Base-by-base conservation (phyloP, 164 flowering plant species). In the Dillenia suffruticosa region DNA sequence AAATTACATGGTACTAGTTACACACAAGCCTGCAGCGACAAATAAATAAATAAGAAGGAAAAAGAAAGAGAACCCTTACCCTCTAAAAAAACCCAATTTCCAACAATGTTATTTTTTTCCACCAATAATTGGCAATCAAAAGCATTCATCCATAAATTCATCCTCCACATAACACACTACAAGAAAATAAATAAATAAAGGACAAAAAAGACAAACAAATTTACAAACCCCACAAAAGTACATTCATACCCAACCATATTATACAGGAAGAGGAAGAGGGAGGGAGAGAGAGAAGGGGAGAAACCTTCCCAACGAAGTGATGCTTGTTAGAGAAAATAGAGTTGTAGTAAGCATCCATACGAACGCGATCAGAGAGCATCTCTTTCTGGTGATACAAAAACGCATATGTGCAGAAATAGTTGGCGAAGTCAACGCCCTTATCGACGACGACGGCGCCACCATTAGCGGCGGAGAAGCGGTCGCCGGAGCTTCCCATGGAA, bases 371-470 rank as follows among this genome's bases (percentile, higher is more conserved):
- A 54, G 82, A 91, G 54, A 94, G 89, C 99, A 94, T 94, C 67
- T 94, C 96, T 66, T 94, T 94, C 84, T 94, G 99, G 81, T 94
- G 99, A 69, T 89, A 94, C 53, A 94, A 90, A 48, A 81, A 94
- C 17, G 84, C 73, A 68, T 94, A 94, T 9, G 99, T 92, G 89
- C 97, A 94, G 84, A 94, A 94, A 49, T 94, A 94, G 75, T 92
- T 80, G 8, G 99, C 99, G 63, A 77, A 94, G 66, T 94, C 99
- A 15, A 83, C 97, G 17, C 83, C 97, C 65, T 87, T 94, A 79
- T 94, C 97, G 48, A 94, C 94, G 10, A 44, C 68, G 44, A 46
- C 58, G 12, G 47, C 65, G 51, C 67, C 68, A 51, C 68, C 66
- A 46, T 55, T 66, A 6, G 63, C 59, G 69, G 75, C 74, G 58